A percentile compares a stretch with the other conserved stretches of the same genome.
phyloP scores from a whole-genome alignment of 306 rosid genomes.

The Comarum palustre region DNA sequence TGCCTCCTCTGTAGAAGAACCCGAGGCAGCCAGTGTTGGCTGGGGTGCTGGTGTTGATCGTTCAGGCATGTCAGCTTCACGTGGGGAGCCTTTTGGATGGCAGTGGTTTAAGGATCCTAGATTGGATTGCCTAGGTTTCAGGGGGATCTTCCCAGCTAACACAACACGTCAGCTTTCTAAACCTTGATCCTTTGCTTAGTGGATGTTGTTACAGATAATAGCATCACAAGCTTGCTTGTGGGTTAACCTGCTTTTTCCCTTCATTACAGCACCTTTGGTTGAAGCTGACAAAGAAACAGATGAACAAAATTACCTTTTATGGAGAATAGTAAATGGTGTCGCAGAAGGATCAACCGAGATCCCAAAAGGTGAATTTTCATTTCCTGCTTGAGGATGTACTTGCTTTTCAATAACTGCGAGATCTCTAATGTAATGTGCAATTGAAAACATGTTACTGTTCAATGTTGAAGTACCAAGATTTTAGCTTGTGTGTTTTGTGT shows the following conservation, averaged over 20 bases:
- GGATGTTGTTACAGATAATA: conserved; percentile 6
- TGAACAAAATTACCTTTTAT: conserved; percentile 61
- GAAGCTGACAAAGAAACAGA: conserved; percentile 76
- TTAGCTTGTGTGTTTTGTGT: neutral
- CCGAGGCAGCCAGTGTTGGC: conserved; percentile 79
- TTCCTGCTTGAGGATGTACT: neutral
- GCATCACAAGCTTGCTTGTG: conserved; percentile 1
- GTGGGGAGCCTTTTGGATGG: conserved; percentile 57
- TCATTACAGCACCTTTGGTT: conserved; percentile 69
- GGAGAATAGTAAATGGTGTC: conserved; percentile 83
- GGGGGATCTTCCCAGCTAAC: conserved; percentile 82
- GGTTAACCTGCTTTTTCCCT: conserved; percentile 4
- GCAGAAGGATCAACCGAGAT: conserved; percentile 93
- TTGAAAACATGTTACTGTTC: neutral
- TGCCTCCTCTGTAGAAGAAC: conserved; percentile 53
- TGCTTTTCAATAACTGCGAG: neutral
- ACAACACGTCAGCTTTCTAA: conserved; percentile 55
- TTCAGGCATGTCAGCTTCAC: conserved; percentile 55
- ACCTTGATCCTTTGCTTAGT: conserved; percentile 29
- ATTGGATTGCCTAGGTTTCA: conserved; percentile 72
- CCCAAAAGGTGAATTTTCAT: conserved; percentile 56
- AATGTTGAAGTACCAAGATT: neutral
- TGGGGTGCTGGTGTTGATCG: conserved; percentile 72
- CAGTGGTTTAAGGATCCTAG: conserved; percentile 95
- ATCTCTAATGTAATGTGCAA: neutral